Percentiles rank a stretch among this genome's conserved stretches.
These are phyloP conservation scores for Acidiella bohemica DNA, from an alignment of 495 filamentous ascomycete species.

Conservation along the genomic window DNA sequence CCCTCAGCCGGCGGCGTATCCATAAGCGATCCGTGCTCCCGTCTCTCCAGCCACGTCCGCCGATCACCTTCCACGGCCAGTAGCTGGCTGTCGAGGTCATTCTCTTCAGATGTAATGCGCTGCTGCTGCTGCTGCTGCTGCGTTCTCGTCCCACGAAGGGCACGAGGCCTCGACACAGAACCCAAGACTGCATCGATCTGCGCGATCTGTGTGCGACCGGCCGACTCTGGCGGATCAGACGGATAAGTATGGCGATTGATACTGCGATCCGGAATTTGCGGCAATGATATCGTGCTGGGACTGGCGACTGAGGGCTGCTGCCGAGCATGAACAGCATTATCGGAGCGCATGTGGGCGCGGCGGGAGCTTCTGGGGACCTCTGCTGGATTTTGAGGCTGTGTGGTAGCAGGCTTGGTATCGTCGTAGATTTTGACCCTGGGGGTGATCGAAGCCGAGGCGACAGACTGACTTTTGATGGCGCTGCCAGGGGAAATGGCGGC, in stretches of 20 bases:
- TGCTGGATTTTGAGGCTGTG: constrained; percentile 16
- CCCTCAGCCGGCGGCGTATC: constrained; percentile 14
- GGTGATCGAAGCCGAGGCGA: constrained; percentile 1
- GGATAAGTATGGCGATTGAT: constrained; percentile 6
- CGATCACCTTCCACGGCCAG: constrained; percentile 9
- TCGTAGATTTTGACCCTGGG: constrained; percentile 15
- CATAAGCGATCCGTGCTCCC: constrained; percentile 6
- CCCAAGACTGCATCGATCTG: too few relatives aligned
- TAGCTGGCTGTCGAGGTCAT: constrained; percentile 9
- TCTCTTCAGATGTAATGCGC: constrained; percentile 1
- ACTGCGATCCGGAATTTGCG: neutral
- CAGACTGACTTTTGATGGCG: neutral
- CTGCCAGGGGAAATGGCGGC: neutral
- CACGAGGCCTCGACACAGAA: too few relatives aligned
- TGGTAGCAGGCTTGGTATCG: constrained; percentile 2
- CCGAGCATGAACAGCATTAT: neutral
- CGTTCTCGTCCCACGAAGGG: too few relatives aligned
- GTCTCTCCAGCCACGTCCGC: constrained; percentile 7
- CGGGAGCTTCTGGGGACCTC: constrained; percentile 3
- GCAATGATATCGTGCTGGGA: neutral
- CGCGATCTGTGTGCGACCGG: too few relatives aligned
- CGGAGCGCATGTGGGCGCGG: constrained; percentile 5
- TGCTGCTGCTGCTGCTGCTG: neutral
- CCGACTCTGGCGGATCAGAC: neutral
- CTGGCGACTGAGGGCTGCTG: constrained; percentile 3